Evolutionary conservation across 148 eudicot genomes (phyloP).

Genomic region (Cornus kousa): DNA sequence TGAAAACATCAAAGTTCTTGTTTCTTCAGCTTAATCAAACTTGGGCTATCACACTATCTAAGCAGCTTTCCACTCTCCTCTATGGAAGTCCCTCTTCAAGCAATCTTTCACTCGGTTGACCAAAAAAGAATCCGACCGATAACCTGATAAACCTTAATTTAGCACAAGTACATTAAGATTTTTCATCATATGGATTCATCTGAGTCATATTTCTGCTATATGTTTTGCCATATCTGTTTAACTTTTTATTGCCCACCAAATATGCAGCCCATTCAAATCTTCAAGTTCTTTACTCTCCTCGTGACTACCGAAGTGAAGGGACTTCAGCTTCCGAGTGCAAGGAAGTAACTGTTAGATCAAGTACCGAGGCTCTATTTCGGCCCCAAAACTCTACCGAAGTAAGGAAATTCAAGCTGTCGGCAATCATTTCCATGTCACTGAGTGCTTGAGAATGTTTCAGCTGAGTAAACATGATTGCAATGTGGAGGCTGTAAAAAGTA

Average conservation of each 20-base stretch:
- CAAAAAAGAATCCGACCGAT: no score
- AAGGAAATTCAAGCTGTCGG: constrained; percentile 75
- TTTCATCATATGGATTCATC: background rate
- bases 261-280: constrained; percentile 76
- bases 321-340: constrained; percentile 71
- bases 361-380: constrained; percentile 72
- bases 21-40: no score
- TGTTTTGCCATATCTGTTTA: background rate
- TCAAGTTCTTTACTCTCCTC: constrained; percentile 70
- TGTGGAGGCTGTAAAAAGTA: background rate
- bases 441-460: constrained; percentile 54
- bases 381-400: constrained; percentile 58
- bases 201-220: background rate
- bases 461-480: background rate
- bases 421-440: constrained; percentile 62
- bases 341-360: constrained; percentile 76
- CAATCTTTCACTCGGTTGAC: no score
- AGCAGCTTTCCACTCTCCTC: no score
- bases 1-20: no score
- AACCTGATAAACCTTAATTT: no score
- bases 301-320: constrained; percentile 79
- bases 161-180: no score
- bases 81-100: no score
- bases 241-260: background rate
- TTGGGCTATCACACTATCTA: no score